A percentile compares a stretch with the other conserved stretches of the same genome.
Conservation (phyloP, 306 rosid species). For the Luffa acutangula region DNA sequence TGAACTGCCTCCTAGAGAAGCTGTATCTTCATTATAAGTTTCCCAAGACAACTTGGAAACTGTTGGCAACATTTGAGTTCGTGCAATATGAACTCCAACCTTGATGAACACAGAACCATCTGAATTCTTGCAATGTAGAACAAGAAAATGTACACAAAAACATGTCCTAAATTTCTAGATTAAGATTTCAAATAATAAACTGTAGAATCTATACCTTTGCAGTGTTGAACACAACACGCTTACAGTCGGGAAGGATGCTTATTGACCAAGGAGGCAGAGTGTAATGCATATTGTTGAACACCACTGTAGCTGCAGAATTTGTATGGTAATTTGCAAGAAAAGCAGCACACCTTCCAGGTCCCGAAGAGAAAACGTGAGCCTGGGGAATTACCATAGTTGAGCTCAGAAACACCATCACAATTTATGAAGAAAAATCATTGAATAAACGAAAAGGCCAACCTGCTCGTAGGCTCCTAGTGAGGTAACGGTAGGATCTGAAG, state of each 20-base stretch:
- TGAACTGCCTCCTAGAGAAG: conserved; percentile 52
- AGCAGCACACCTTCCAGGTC: conserved; percentile 61
- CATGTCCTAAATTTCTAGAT: background rate
- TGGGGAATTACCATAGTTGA: conserved; percentile 23
- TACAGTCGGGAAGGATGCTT: conserved; percentile 95
- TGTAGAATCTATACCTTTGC: conserved; percentile 47
- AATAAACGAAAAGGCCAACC: conserved; percentile 33
- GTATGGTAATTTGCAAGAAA: conserved; percentile 67
- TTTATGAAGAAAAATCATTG: conserved; percentile 1
- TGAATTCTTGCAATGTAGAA: conserved; percentile 8
- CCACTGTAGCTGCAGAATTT: conserved; percentile 46
- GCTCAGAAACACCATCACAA: conserved; percentile 6
- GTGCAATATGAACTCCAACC: conserved; percentile 69
- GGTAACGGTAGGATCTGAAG: conserved; percentile 65
- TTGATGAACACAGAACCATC: conserved; percentile 26
- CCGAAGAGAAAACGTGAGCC: conserved; percentile 72
- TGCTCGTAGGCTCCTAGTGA: conserved; percentile 68
- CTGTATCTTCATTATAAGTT: conserved; percentile 58
- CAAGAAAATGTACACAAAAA: background rate
- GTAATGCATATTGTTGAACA: conserved; percentile 57
- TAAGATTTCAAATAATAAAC: background rate
- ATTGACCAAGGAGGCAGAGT: conserved; percentile 93
- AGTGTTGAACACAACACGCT: conserved; percentile 62
- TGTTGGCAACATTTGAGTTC: conserved; percentile 51
- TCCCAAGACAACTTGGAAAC: conserved; percentile 63